These are phyloP conservation scores for Lycium barbarum DNA, from an alignment of 257 asterid genomes.

Conservation along the genomic window DNA sequence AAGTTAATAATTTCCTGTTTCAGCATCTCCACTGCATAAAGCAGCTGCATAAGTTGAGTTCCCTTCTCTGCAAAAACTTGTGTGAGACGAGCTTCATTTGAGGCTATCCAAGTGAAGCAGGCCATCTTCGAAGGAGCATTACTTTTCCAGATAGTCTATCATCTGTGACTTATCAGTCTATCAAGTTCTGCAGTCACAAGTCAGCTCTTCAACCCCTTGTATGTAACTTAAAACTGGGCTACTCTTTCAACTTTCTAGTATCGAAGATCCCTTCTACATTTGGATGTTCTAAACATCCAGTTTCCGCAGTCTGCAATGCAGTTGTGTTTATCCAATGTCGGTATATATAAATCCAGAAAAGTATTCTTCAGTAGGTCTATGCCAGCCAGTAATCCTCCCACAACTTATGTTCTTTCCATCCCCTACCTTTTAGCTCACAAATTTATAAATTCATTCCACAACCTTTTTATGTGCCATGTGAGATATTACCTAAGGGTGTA, in stretches of 20 bases:
- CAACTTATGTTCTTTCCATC: no score
- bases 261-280: neutral
- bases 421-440: no score
- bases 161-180: neutral
- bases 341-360: neutral
- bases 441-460: no score
- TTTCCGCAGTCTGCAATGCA: neutral
- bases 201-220: neutral
- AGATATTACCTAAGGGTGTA: neutral
- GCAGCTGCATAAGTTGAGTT: constrained; percentile 3
- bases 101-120: no score
- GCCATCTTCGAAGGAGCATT: no score
- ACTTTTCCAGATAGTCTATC: neutral
- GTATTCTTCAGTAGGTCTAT: neutral
- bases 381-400: no score
- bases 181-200: neutral
- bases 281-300: neutral
- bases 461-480: no score
- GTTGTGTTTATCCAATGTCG: neutral
- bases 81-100: neutral
- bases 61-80: neutral
- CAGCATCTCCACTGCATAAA: constrained; percentile 15
- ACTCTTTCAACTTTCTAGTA: neutral
- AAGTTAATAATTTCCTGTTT: neutral
- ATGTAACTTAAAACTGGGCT: neutral